Percentiles rank a stretch among this genome's conserved stretches.
Conservation (phyloP, 2,329 filamentous ascomycete genomes). For the Colletotrichum tropicicola region DNA sequence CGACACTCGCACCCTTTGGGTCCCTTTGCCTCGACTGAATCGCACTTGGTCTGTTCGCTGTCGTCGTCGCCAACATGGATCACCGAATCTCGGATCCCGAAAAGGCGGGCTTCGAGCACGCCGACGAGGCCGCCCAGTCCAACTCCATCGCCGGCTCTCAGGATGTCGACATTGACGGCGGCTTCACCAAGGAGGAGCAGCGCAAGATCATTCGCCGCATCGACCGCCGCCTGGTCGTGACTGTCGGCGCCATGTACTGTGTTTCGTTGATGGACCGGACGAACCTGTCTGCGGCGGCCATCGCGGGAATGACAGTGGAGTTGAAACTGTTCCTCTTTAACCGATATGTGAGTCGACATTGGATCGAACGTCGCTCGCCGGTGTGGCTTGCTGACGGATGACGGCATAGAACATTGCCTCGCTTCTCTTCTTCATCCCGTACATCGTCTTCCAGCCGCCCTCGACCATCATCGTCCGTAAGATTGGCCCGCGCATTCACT, state of each 20-base stretch:
- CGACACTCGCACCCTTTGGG: not conserved
- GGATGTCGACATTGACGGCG: constrained; percentile 42
- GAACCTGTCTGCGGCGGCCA: constrained; percentile 76
- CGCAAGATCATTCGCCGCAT: constrained; percentile 74
- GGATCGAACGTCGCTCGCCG: not conserved
- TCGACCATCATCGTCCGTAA: constrained; percentile 75
- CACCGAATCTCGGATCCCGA: constrained; percentile 27
- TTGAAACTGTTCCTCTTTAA: constrained; percentile 52
- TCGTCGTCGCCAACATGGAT: not conserved
- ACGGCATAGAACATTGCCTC: constrained; percentile 66
- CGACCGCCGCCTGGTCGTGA: constrained; percentile 71
- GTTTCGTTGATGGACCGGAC: constrained; percentile 82
- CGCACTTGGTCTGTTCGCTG: too few relatives aligned
- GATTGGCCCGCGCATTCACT: constrained; percentile 68
- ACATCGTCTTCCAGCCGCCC: constrained; percentile 76
- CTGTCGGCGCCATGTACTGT: constrained; percentile 75
- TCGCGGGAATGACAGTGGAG: constrained; percentile 70
- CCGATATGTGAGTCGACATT: constrained; percentile 49
- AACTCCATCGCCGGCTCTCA: constrained; percentile 16
- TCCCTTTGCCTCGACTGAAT: too few relatives aligned
- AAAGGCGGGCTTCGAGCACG: constrained; percentile 30
- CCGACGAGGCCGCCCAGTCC: constrained; percentile 11
- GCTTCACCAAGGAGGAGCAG: constrained; percentile 69
- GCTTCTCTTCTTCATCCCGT: constrained; percentile 78
- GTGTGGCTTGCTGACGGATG: not conserved